Conservation (phyloP, 163 green algal genomes). For the Chlamydomonas reinhardtii region DNA sequence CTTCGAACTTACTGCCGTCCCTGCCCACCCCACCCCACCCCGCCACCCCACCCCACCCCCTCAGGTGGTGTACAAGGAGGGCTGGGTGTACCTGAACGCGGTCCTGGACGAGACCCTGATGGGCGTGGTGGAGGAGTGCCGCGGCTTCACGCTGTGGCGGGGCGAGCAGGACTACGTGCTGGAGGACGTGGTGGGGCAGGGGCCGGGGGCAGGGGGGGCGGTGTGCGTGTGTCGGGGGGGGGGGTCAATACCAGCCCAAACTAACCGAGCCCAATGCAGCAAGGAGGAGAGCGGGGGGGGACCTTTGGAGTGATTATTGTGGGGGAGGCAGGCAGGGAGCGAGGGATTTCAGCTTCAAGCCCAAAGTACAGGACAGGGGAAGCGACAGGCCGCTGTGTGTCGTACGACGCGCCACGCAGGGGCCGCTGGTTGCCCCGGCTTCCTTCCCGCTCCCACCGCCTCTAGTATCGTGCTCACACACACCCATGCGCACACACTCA, state of each 20-base stretch:
- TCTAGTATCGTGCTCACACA: too few species aligned
- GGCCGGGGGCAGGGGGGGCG: not conserved
- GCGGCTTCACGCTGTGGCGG: constrained; percentile 34
- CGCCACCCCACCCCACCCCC: not conserved
- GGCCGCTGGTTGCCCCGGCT: too few species aligned
- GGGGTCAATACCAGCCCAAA: not conserved
- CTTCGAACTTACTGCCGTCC: not conserved
- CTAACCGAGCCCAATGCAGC: too few species aligned
- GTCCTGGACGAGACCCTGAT: constrained; percentile 18
- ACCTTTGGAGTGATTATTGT: too few species aligned
- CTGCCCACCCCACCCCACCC: not conserved
- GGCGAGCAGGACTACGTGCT: constrained; percentile 15
- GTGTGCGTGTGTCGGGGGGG: not conserved
- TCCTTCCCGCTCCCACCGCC: not conserved
- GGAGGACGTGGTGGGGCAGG: not conserved
- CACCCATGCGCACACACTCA: too few species aligned
- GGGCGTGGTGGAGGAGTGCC: not conserved
- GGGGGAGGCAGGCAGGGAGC: too few species aligned
- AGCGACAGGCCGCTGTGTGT: too few species aligned
- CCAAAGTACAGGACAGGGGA: too few species aligned
- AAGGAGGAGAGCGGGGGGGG: too few species aligned
- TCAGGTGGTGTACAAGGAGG: constrained; percentile 43
- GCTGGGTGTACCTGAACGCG: constrained; percentile 34
- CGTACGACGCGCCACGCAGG: too few species aligned
- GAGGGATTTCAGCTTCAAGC: too few species aligned